phyloP scores from a whole-genome alignment of 2,329 filamentous ascomycete genomes.

The Trichothecium roseum region DNA sequence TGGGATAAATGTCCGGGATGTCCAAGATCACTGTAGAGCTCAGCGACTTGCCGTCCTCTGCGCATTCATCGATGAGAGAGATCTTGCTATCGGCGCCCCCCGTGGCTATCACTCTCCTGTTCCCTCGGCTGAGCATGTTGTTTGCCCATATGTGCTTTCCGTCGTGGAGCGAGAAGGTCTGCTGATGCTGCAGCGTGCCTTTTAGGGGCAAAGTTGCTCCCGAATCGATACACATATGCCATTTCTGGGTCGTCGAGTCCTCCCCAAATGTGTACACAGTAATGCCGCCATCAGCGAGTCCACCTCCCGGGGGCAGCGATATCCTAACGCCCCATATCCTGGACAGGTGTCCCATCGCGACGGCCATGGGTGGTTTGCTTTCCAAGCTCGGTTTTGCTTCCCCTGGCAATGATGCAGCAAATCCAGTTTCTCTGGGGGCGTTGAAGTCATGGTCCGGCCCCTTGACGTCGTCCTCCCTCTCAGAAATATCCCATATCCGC shows the following conservation, averaged over 20 bases:
- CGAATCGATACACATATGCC: conserved; percentile 37
- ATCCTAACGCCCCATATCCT: conserved; percentile 85
- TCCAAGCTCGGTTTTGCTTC: conserved; percentile 3
- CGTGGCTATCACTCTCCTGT: conserved; percentile 44
- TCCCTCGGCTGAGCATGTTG: conserved; percentile 25
- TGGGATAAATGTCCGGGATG: conserved; percentile 20
- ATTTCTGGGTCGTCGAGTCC: conserved; percentile 67
- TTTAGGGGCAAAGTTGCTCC: conserved; percentile 2
- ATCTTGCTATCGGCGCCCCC: conserved; percentile 79
- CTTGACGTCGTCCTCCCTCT: conserved; percentile 19
- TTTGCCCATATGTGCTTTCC: conserved; percentile 91
- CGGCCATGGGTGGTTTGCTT: conserved; percentile 43
- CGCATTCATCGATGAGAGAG: conserved; percentile 30
- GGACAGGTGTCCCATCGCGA: conserved; percentile 76
- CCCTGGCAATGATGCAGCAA: conserved; percentile 16
- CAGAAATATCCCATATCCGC: conserved; percentile 74
- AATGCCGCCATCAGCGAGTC: conserved; percentile 16
- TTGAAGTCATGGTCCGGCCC: conserved; percentile 9
- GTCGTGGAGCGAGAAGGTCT: conserved; percentile 54
- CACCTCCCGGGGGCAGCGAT: conserved; percentile 19
- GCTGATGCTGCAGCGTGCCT: conserved; percentile 36
- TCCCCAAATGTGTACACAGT: conserved; percentile 73
- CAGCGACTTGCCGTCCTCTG: not conserved
- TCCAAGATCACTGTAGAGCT: conserved; percentile 13
- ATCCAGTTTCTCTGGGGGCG: conserved; percentile 49